Base-by-base conservation (phyloP, 2,329 filamentous ascomycete genomes). In the Helicocarpus griseus region DNA sequence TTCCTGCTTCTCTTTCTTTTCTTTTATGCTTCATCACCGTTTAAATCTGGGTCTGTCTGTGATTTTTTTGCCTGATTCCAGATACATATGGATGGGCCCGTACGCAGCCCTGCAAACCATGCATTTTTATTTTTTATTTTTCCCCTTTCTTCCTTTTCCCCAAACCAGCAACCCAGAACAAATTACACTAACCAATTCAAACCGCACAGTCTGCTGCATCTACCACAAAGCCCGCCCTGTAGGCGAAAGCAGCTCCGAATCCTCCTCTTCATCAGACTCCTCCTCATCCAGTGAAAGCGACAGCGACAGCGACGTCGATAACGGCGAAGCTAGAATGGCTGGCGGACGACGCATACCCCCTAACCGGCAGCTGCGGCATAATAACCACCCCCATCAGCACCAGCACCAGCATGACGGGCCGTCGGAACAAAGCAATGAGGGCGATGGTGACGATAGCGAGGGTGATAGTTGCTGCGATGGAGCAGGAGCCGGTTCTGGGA, bases 131-230 rank as follows among this genome's bases (percentile, higher is more conserved):
- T 41, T 41, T 40, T 22, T 43, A 14, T 19, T 29, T 1, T 19
- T n/a, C n/a, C n/a, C n/a, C n/a, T 14, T 8, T 19, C 24, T n/a
- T 14, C 41, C 9, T 44, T 11, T 22, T 2, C 1, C 2, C 8
- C 4, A 29, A 29, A 11, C n/a, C 21, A 19, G n/a, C 41, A 13
- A 44, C n/a, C 21, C 14, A 50, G 13, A 33, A n/a, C 4, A 28
- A 40, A 26, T 28, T 50, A 50, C 26, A 51, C 28, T 13, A 33
- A 13, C 19, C 43, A n/a, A 24, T 11, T 9, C 21, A 47, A 36
- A 35, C 24, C n/a, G 3, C 36, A 14, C 55, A 95, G 93, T 97
- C n/a, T 98, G 93, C 78, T 98, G 93, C 69, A 98, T 98, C 69
- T 98, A 96, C 72, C 91, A 96, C 73, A 86, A 86, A 54, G 84